Conservation (phyloP, 2,329 filamentous ascomycete genomes). For the Mollisia scopiformis region DNA sequence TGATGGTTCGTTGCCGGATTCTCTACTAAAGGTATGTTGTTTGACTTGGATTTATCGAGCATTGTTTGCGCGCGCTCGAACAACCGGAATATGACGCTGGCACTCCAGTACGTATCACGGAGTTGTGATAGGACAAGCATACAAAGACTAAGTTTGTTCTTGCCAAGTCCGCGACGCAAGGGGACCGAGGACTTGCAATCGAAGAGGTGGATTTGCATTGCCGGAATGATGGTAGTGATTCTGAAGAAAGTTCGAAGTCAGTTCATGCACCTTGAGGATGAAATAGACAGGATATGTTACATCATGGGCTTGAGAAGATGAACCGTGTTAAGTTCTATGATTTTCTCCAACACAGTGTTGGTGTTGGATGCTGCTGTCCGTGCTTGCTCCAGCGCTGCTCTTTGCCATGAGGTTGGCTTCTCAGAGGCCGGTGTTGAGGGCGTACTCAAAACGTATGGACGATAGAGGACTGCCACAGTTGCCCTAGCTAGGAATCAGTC, state of each 20-base stretch:
- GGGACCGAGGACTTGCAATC: constrained; percentile 31
- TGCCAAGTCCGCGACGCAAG: constrained; percentile 32
- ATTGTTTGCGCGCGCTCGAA: constrained; percentile 13
- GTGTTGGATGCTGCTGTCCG: constrained; percentile 10
- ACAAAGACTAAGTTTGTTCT: constrained; percentile 34
- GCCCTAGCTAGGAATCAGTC: constrained; percentile 7
- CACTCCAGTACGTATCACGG: constrained; percentile 33
- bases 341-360: constrained; percentile 17
- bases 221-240: constrained; percentile 35
- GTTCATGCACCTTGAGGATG: neutral
- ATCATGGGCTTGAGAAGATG: constrained; percentile 21
- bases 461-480: constrained; percentile 20
- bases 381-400: constrained; percentile 9
- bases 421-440: neutral
- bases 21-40: neutral
- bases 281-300: constrained; percentile 7
- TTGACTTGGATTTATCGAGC: constrained; percentile 8
- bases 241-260: neutral
- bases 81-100: constrained; percentile 12
- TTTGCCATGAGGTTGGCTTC: neutral
- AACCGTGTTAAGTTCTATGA: constrained; percentile 17
- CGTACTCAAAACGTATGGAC: constrained; percentile 16
- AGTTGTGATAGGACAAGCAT: constrained; percentile 39
- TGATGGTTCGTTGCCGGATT: neutral
- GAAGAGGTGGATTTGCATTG: constrained; percentile 38